Evolutionary conservation across 306 rosid genomes (phyloP).

Genomic region (Cucumis sativus): DNA sequence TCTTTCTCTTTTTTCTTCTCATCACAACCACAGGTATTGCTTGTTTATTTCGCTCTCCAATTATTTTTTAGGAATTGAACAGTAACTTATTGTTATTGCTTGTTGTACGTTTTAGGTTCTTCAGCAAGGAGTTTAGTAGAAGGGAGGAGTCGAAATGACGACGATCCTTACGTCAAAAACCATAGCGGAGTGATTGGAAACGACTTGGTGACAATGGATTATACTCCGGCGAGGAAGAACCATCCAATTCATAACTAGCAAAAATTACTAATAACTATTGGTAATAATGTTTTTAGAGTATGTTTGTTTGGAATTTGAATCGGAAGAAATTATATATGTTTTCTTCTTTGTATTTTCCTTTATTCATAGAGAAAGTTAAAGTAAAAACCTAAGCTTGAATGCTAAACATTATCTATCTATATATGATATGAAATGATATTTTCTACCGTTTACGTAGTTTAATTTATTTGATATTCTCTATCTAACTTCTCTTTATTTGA

Average conservation of each 20-base stretch:
- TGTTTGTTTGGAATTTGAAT: neutral
- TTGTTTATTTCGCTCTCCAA: no score
- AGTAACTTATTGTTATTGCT: neutral
- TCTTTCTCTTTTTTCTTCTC: neutral
- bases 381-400: neutral
- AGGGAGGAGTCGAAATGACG: neutral
- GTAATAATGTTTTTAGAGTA: neutral
- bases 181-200: neutral
- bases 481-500: neutral
- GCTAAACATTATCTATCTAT: neutral
- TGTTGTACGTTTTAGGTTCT: neutral
- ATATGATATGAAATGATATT: neutral
- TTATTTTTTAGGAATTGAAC: neutral
- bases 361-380: neutral
- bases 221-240: conserved; percentile 1
- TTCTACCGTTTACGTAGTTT: neutral
- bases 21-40: neutral
- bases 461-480: neutral
- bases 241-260: conserved; percentile 1
- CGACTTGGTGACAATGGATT: neutral
- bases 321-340: neutral
- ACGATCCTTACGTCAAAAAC: neutral
- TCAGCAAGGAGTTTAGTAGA: neutral
- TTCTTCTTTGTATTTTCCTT: neutral
- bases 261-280: neutral